These are phyloP conservation scores for Penicillium bovifimosum DNA, from an alignment of 495 filamentous ascomycete species.

Conservation along the genomic window DNA sequence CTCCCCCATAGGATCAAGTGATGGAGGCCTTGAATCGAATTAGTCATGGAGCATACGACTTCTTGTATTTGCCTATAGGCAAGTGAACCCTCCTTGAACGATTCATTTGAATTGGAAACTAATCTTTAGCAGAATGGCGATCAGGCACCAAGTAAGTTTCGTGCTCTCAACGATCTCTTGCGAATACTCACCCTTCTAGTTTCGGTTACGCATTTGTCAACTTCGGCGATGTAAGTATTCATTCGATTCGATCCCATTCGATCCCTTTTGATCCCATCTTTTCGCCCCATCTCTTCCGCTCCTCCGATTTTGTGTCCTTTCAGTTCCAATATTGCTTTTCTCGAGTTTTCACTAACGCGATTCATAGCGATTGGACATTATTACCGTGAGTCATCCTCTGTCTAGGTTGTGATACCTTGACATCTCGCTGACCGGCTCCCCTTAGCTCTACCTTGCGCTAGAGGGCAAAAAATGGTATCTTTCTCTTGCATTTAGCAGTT, in stretches of 20 bases:
- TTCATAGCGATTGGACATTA: slow-evolving; percentile 62
- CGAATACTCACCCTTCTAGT: slow-evolving; percentile 38
- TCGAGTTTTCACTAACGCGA: slow-evolving; percentile 13
- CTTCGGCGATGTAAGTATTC: slow-evolving; percentile 67
- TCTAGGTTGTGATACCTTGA: neutral
- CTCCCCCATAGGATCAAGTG: slow-evolving; percentile 47
- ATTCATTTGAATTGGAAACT: neutral
- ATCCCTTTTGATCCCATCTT: neutral
- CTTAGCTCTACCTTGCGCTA: slow-evolving; percentile 68
- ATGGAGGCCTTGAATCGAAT: slow-evolving; percentile 75
- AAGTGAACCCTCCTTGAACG: slow-evolving; percentile 9
- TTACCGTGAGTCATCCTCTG: slow-evolving; percentile 48
- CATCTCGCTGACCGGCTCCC: slow-evolving; percentile 17
- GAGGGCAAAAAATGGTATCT: slow-evolving; percentile 65
- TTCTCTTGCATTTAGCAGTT: neutral
- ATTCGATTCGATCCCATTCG: neutral
- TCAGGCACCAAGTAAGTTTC: slow-evolving; percentile 51
- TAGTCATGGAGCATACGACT: slow-evolving; percentile 80
- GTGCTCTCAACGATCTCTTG: neutral
- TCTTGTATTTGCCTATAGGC: slow-evolving; percentile 90
- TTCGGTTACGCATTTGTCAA: slow-evolving; percentile 99
- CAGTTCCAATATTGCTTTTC: neutral
- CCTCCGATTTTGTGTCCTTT: too few species aligned
- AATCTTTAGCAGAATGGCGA: neutral
- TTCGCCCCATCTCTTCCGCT: too few species aligned